A percentile compares a stretch with the other conserved stretches of the same genome.
Evolutionary conservation across 1,139 yeast genomes (phyloP).

Genomic region (Magnusiomyces fungicola): DNA sequence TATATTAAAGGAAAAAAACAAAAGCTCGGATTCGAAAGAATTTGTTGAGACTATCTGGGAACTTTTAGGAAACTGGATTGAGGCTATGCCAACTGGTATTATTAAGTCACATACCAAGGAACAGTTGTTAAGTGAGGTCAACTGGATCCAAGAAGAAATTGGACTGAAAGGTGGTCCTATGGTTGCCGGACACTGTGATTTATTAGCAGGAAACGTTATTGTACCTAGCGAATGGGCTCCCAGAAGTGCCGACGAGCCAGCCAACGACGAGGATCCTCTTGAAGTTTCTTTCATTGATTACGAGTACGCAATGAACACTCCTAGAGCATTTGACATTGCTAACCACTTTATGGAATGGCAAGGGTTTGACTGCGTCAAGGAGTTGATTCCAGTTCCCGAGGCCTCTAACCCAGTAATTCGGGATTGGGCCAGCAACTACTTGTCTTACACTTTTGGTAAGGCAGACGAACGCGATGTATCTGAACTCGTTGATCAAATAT

Average conservation of each 20-base stretch:
- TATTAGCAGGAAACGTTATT: conserved; percentile 64
- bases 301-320: conserved; percentile 75
- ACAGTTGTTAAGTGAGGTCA: conserved; percentile 44
- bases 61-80: conserved; percentile 54
- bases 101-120: conserved; percentile 20
- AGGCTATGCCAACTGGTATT: conserved; percentile 42
- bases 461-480: conserved; percentile 25
- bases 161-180: conserved; percentile 39
- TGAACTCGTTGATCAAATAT: conserved; percentile 47
- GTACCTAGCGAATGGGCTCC: conserved; percentile 40
- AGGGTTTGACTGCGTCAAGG: conserved; percentile 64
- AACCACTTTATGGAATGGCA: conserved; percentile 86
- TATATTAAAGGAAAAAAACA: background rate
- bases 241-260: background rate
- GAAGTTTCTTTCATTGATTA: conserved; percentile 62
- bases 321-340: conserved; percentile 78
- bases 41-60: conserved; percentile 46
- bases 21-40: background rate
- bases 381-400: conserved; percentile 51
- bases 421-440: conserved; percentile 39
- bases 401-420: conserved; percentile 41
- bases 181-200: conserved; percentile 66
- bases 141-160: conserved; percentile 45
- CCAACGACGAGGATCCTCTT: conserved; percentile 6
- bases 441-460: conserved; percentile 14